Evolutionary conservation across 208 protist genomes (phyloP).

Genomic region (Trypanosoma vivax): DNA sequence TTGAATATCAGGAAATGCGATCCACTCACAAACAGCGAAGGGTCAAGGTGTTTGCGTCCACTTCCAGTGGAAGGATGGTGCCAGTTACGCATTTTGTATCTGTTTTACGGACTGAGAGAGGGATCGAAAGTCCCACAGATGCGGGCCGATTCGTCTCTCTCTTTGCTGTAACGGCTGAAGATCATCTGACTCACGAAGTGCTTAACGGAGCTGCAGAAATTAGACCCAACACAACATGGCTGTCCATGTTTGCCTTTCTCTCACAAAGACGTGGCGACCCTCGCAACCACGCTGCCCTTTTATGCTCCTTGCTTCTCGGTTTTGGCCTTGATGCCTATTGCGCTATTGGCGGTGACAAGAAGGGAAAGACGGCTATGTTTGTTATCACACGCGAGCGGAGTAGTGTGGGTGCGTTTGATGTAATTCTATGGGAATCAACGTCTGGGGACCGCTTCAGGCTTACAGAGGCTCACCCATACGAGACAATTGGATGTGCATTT

Average conservation of each 20-base stretch:
- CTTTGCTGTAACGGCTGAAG: constrained; percentile 41
- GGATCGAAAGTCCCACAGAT: constrained; percentile 73
- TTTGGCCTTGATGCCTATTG: constrained; percentile 90
- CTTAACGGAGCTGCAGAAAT: constrained; percentile 21
- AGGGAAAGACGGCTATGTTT: constrained; percentile 53
- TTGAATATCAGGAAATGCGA: constrained; percentile 67
- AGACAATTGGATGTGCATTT: constrained; percentile 80
- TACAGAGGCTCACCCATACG: constrained; percentile 38
- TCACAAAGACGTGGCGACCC: constrained; percentile 73
- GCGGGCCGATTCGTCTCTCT: constrained; percentile 89
- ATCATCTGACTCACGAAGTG: constrained; percentile 24
- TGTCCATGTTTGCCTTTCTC: constrained; percentile 78
- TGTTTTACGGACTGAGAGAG: constrained; percentile 56
- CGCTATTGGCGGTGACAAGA: constrained; percentile 43
- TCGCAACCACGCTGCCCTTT: constrained; percentile 81
- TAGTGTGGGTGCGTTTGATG: constrained; percentile 27
- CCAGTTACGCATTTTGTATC: constrained; percentile 86
- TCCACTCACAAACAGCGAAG: constrained; percentile 61
- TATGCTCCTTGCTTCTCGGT: constrained; percentile 88
- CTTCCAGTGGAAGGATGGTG: constrained; percentile 69
- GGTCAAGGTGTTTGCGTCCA: constrained; percentile 86
- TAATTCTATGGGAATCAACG: constrained; percentile 78
- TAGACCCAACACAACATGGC: constrained; percentile 39
- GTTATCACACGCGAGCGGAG: constrained; percentile 54
- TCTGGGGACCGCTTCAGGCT: constrained; percentile 45